Base-by-base conservation (phyloP, 2,329 filamentous ascomycete genomes). In the Fusarium denticulatum region DNA sequence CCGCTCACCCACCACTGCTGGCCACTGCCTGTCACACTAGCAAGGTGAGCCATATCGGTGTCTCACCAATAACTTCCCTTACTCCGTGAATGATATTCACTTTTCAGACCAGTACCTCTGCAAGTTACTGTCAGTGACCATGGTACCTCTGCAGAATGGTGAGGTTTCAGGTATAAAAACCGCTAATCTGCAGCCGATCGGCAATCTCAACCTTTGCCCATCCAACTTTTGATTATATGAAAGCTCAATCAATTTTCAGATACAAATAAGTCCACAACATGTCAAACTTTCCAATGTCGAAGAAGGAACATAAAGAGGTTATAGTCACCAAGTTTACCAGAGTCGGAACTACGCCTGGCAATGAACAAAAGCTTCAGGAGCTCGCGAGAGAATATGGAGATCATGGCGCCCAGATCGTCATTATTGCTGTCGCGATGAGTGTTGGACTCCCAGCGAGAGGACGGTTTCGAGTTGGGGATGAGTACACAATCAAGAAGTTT, bases 41-140 rank as follows among this genome's bases (percentile, higher is more conserved):
- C 26, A 47, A 6, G 10, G 9, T 15, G 6, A 7, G 20, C 5
- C 11, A 22, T 8, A 7, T 11, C 26, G 0, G 6, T 6, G 26
- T 28, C 20, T 16, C 20, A 3, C 4, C 6, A 3, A 22, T 15
- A 15, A 0, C 26, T 30, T 16, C 9, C 45, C 9, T 4, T 2
- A 4, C 26, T 30, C 45, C 4, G 26, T 47, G 14, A 30, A 16
- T 47, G 26, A 11, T 3, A 5, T 9, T 32, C 28, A 14, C 6
- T 32, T 50, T 3, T 26, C 28, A 16, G 0, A n/a, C 46, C 2
- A 24, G 5, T 4, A 32, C 14, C 28, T 32, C 46, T 32, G 22
- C 28, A 18, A 7, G 28, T 24, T 7, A n/a, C 15, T n/a, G 11
- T 13, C 28, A 32, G 46, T 49, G 7, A 49, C 9, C 4, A 14